Evolutionary conservation across 169 alveolate genomes (phyloP).

Genomic region (Eimeria zaria): DNA sequence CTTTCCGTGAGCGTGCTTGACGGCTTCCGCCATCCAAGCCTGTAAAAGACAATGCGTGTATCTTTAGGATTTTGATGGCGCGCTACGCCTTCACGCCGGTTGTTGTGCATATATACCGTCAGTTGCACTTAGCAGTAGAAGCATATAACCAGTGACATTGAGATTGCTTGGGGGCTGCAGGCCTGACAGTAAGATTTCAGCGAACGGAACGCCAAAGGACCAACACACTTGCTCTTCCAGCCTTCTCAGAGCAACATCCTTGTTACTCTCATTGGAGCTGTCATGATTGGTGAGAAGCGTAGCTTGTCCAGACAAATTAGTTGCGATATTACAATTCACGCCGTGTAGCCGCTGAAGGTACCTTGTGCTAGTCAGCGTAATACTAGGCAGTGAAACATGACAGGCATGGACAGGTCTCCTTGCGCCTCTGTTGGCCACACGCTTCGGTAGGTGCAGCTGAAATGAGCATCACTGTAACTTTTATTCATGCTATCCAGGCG

Average conservation of each 20-base stretch:
- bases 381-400: neutral
- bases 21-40: neutral
- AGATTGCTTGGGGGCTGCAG: neutral
- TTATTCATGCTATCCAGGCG: constrained; percentile 18
- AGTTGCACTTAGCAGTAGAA: neutral
- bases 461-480: neutral
- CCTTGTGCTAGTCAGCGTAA: neutral
- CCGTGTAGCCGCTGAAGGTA: constrained; percentile 77
- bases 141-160: neutral
- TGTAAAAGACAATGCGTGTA: neutral
- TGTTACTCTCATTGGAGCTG: constrained; percentile 54
- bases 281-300: constrained; percentile 66
- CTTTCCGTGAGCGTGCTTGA: constrained; percentile 45
- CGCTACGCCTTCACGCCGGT: constrained; percentile 81
- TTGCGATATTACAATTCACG: neutral
- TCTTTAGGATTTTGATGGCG: constrained; percentile 76
- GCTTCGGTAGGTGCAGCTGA: neutral
- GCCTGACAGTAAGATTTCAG: constrained; percentile 62
- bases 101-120: constrained; percentile 60
- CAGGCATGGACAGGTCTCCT: constrained; percentile 24
- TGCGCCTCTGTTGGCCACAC: constrained; percentile 54
- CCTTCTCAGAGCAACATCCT: constrained; percentile 74
- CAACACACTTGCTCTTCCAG: constrained; percentile 5
- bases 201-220: neutral
- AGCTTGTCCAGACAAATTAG: neutral